Evolutionary conservation across 2,329 filamentous ascomycete genomes (phyloP), one percentile per base, ranked within the genome.

Genomic region (Alternaria longipes): DNA sequence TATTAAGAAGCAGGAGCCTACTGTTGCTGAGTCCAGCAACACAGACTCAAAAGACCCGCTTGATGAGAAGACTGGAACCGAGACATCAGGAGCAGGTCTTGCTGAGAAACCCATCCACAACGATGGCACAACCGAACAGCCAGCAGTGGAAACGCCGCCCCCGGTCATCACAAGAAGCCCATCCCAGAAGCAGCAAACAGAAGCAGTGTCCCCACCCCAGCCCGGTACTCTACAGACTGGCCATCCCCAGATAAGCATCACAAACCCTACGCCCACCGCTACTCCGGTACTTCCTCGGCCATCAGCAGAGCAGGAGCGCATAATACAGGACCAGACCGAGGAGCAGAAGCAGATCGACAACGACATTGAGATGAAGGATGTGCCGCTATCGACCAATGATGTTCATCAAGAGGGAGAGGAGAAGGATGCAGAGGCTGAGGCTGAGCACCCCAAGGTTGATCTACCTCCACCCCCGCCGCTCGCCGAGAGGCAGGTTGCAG

Each of bases 281-380:
- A 76, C 76, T 9, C 75, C 74, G 16, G 66, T 73, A n/a, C 67
- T 74, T 47, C 66, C 71, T 42, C 72, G 73, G 45, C 73, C 74
- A 5, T 75, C 79, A 9, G 78, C 73, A 46, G 71, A 80, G 46
- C 74, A 80, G 55, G 67, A 79, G 44, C 74, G 77, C 54, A 55
- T 81, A 77, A 79, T 87, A 80, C 71, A 83, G 75, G 71, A 86
- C 77, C 70, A 81, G 77, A 85, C 83, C 14, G 78, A 81, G 26
- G 74, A 82, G 59, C 83, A 85, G 65, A 77, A 81, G 59, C 73
- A 79, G 51, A 71, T 76, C 4, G 87, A 89, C 67, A 84, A 79
- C 54, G 84, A 87, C 65, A 82, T 90, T 56, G 84, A 89, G 56
- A 92, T 92, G 87, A 83, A 84, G 36, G 90, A 92, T 61, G 71